A percentile compares a stretch with the other conserved stretches of the same genome.
Conservation (phyloP, 73 alveolate species). For the Paramecium sexaurelia region DNA sequence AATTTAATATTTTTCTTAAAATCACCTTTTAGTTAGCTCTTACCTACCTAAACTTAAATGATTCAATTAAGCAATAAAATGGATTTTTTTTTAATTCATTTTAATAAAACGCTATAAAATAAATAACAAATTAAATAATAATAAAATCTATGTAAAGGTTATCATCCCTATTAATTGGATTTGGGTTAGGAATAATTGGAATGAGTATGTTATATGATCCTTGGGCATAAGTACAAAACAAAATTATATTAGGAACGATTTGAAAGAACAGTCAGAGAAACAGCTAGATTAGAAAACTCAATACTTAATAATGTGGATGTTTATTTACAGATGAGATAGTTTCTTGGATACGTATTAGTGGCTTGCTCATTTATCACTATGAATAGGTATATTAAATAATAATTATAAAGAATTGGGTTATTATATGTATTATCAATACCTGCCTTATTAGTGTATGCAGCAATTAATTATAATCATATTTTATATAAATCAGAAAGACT, state of each 20-base stretch:
- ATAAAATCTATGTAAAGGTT: not conserved
- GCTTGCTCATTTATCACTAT: not conserved
- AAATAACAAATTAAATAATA: not conserved
- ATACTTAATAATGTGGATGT: not conserved
- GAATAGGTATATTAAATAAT: conserved; percentile 3
- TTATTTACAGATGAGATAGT: not conserved
- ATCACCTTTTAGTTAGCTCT: too few species aligned
- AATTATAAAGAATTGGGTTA: not conserved
- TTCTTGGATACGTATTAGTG: not conserved
- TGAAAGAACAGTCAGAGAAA: conserved; percentile 53
- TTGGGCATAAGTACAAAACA: not conserved
- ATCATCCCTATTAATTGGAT: conserved; percentile 30
- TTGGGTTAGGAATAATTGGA: conserved; percentile 6
- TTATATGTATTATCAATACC: conserved; percentile 20
- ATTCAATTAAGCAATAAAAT: too few species aligned
- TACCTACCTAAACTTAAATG: too few species aligned
- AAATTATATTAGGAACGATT: conserved; percentile 10
- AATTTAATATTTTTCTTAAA: too few species aligned
- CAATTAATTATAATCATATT: not conserved
- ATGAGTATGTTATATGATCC: conserved; percentile 23
- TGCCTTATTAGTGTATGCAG: not conserved
- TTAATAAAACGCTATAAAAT: not conserved
- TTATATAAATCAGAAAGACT: conserved; percentile 47
- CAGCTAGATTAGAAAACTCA: conserved; percentile 24
- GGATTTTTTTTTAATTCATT: not conserved